A percentile compares a stretch with the other conserved stretches of the same genome.
Evolutionary conservation across 2,329 filamentous ascomycete species (phyloP).

Genomic region (Fusarium begoniae): DNA sequence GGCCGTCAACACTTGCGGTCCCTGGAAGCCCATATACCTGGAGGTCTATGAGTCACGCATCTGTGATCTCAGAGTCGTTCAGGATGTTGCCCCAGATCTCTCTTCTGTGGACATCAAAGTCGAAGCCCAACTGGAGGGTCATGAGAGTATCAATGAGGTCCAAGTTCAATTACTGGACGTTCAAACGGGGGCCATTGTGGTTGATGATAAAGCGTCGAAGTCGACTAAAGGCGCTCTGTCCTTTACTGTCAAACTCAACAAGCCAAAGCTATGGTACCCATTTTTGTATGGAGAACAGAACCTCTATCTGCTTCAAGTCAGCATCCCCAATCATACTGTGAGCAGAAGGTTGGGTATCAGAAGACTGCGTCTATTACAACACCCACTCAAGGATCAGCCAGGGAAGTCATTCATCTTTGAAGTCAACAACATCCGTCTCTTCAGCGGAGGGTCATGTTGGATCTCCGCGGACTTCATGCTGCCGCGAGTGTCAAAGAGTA

Average conservation of each 20-base stretch:
- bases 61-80: not conserved
- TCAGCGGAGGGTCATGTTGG: not conserved
- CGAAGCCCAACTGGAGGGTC: not conserved
- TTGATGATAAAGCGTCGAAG: fast-evolving
- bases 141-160: fast-evolving
- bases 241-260: fast-evolving
- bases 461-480: constrained; percentile 1
- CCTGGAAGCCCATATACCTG: not conserved
- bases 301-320: not conserved
- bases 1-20: not conserved
- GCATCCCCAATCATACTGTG: not conserved
- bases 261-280: not conserved
- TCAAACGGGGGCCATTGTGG: fast-evolving
- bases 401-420: constrained; percentile 3
- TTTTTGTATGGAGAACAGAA: not conserved
- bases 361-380: not conserved
- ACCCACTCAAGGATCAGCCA: not conserved
- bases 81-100: not conserved
- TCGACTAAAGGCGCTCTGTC: fast-evolving
- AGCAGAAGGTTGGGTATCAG: not conserved
- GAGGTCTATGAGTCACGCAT: not conserved
- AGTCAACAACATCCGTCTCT: constrained; percentile 1
- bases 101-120: not conserved
- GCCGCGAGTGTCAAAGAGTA: fast-evolving
- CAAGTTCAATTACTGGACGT: not conserved